These are phyloP conservation scores for Penicillium occitanis DNA, from an alignment of 2,329 filamentous ascomycete genomes.

Conservation along the genomic window DNA sequence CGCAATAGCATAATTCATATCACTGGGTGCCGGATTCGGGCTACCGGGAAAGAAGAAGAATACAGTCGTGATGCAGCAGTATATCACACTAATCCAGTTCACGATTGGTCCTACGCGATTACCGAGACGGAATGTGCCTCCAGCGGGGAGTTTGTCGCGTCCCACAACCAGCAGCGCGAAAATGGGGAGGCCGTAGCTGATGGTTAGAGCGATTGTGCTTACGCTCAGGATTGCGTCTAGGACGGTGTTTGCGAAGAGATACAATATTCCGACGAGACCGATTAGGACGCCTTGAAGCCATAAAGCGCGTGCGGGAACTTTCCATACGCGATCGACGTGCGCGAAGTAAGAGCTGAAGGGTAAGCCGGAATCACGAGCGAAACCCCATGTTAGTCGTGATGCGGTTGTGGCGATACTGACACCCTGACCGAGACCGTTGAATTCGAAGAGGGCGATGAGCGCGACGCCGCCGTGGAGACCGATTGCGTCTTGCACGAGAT, in stretches of 20 bases:
- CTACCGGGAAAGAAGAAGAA: conserved; percentile 56
- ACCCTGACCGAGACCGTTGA: conserved; percentile 52
- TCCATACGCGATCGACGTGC: conserved; percentile 51
- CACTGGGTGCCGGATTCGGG: conserved; percentile 48
- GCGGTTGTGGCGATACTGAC: conserved; percentile 56
- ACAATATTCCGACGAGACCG: conserved; percentile 54
- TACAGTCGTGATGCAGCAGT: conserved; percentile 54
- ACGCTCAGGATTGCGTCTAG: conserved; percentile 56
- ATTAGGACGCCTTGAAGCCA: conserved; percentile 54
- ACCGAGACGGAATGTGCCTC: conserved; percentile 48
- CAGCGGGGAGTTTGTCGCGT: conserved; percentile 52
- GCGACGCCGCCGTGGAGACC: conserved; percentile 52
- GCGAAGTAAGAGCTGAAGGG: conserved; percentile 42
- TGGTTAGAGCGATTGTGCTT: conserved; percentile 57
- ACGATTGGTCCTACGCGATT: conserved; percentile 41
- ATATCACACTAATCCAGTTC: conserved; percentile 54
- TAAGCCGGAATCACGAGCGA: conserved; percentile 46
- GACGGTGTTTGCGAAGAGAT: conserved; percentile 56
- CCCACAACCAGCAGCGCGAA: conserved; percentile 50
- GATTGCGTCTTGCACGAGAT: conserved; percentile 56
- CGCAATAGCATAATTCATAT: conserved; percentile 60
- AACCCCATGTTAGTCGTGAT: conserved; percentile 59
- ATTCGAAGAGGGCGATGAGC: conserved; percentile 51
- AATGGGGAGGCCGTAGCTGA: conserved; percentile 56
- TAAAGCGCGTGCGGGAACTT: conserved; percentile 54